These are phyloP conservation scores for Boeremia exigua DNA, from an alignment of 2,329 filamentous ascomycete genomes.

Conservation along the genomic window DNA sequence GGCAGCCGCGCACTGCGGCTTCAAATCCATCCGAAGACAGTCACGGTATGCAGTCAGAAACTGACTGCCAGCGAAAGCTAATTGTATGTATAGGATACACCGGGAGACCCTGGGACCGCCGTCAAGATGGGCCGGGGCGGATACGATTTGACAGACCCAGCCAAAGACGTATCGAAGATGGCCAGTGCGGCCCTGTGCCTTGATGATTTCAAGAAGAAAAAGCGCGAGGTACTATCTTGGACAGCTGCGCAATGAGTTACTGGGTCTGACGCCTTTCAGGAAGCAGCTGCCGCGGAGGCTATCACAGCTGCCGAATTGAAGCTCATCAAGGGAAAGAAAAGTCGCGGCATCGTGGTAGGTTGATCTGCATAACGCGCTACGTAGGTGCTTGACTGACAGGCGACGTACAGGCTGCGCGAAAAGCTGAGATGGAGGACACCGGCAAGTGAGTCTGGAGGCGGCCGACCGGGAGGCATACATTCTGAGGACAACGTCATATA, in stretches of 20 bases:
- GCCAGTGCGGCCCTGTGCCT: slow-evolving; percentile 2
- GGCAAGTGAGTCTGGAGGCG: too few species aligned
- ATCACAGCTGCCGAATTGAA: slow-evolving; percentile 3
- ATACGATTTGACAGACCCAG: slow-evolving; percentile 25
- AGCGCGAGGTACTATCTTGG: slow-evolving; percentile 6
- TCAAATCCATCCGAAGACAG: too few species aligned
- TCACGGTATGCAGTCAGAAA: background rate
- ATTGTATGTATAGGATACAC: background rate
- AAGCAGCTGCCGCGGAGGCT: background rate
- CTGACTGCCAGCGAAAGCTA: background rate
- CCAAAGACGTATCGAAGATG: slow-evolving; percentile 2
- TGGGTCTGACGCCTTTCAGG: background rate
- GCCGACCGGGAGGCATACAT: too few species aligned
- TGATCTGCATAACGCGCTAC: background rate
- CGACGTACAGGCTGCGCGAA: background rate
- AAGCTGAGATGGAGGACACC: background rate
- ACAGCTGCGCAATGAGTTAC: background rate
- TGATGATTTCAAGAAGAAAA: background rate
- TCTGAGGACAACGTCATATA: too few species aligned
- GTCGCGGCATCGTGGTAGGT: slow-evolving; percentile 19
- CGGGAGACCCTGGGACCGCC: too few species aligned
- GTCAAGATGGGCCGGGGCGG: slow-evolving; percentile 27
- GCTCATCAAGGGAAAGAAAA: slow-evolving; percentile 18
- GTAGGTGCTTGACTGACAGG: background rate
- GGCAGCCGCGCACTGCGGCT: too few species aligned